Percentiles rank a stretch among this genome's conserved stretches.
Conservation (phyloP, 2,329 filamentous ascomycete species). For the Penicillium concentricum region DNA sequence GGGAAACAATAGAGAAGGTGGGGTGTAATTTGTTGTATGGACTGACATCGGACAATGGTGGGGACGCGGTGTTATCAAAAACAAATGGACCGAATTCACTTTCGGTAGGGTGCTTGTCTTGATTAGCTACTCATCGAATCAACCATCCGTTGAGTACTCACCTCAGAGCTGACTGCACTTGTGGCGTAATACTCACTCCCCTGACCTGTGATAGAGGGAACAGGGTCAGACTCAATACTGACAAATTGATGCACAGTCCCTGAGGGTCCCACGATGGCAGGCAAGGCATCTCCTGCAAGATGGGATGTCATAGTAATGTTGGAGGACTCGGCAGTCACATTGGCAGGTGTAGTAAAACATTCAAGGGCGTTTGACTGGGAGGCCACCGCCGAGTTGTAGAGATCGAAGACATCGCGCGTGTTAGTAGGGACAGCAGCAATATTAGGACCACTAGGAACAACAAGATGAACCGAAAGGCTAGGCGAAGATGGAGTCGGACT, state of each 20-base stretch:
- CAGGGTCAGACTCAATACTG: background rate
- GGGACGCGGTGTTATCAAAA: background rate
- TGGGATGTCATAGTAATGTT: background rate
- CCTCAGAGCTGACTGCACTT: background rate
- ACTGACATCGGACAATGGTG: background rate
- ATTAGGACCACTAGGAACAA: constrained; percentile 1
- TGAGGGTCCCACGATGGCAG: background rate
- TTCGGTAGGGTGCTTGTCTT: background rate
- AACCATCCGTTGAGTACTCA: background rate
- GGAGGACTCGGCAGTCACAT: background rate
- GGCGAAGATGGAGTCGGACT: background rate
- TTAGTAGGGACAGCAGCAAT: background rate
- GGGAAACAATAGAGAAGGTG: background rate
- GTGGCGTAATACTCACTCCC: background rate
- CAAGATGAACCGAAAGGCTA: background rate
- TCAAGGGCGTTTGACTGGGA: too few relatives aligned
- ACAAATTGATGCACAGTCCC: background rate
- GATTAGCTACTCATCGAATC: background rate
- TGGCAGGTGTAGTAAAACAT: background rate
- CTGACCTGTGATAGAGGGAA: background rate
- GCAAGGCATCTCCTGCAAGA: background rate
- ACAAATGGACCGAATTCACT: background rate
- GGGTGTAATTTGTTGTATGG: background rate
- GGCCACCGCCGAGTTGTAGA: background rate
- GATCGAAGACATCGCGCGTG: background rate